Percentiles rank a stretch among this genome's conserved stretches.
These are phyloP conservation scores for Macrotyloma uniflorum DNA, from an alignment of 306 rosid genomes.

Conservation along the genomic window DNA sequence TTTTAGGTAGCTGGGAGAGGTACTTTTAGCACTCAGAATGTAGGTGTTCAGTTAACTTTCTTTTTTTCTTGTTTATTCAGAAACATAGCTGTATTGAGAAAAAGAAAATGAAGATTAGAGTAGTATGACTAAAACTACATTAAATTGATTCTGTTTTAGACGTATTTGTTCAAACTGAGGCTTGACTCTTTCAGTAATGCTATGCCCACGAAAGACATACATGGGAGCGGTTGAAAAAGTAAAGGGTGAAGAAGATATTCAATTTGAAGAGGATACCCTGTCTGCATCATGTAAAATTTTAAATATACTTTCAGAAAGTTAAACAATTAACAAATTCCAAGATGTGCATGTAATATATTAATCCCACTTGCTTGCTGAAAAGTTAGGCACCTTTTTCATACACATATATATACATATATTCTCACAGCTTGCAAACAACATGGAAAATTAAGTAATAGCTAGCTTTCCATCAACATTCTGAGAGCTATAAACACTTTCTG, in stretches of 20 bases:
- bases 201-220: conserved; percentile 27
- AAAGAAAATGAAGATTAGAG: not conserved
- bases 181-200: conserved; percentile 41
- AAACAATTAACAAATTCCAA: conserved; percentile 16
- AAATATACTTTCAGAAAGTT: conserved; percentile 19
- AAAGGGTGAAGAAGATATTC: not conserved
- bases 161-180: conserved; percentile 13
- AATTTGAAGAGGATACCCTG: conserved; percentile 41
- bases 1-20: not conserved
- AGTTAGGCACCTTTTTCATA: conserved; percentile 43
- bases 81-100: too few relatives aligned
- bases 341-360: conserved; percentile 30
- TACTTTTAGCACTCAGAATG: not conserved
- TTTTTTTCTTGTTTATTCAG: too few relatives aligned
- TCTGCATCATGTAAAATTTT: conserved; percentile 35
- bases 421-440: conserved; percentile 37
- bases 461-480: conserved; percentile 33
- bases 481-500: conserved; percentile 23
- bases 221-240: conserved; percentile 28
- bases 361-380: conserved; percentile 43
- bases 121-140: not conserved
- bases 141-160: conserved; percentile 33
- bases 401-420: conserved; percentile 34
- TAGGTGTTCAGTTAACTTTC: not conserved
- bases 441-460: conserved; percentile 31